Evolutionary conservation across 768 basidiomycete species (phyloP).

Genomic region (Suillus alpinus): DNA sequence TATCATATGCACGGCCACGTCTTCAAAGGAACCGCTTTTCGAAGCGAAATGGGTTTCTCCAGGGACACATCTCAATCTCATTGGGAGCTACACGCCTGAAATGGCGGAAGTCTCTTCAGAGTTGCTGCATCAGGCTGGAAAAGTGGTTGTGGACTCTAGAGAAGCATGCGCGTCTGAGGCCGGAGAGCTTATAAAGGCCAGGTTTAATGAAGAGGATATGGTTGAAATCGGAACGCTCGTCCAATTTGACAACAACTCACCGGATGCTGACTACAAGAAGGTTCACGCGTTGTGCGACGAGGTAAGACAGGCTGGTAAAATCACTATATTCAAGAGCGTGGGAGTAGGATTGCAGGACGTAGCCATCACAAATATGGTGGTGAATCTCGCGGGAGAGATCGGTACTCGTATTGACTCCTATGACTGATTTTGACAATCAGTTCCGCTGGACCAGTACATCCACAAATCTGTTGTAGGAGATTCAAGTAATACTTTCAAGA

Average conservation of each 20-base stretch:
- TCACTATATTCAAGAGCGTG: constrained; percentile 87
- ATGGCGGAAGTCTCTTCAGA: constrained; percentile 75
- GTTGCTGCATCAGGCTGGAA: constrained; percentile 53
- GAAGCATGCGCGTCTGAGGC: constrained; percentile 73
- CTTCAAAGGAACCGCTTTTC: constrained; percentile 69
- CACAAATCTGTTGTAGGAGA: too few relatives aligned
- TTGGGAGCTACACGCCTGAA: constrained; percentile 77
- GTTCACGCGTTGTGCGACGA: constrained; percentile 10
- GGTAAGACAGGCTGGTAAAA: constrained; percentile 34
- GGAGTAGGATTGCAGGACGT: constrained; percentile 88
- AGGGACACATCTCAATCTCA: constrained; percentile 68
- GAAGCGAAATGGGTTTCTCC: constrained; percentile 58
- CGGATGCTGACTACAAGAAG: constrained; percentile 10
- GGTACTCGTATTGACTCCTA: constrained; percentile 51
- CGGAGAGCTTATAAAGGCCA: constrained; percentile 73
- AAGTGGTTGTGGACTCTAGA: constrained; percentile 72
- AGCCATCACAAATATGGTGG: constrained; percentile 69
- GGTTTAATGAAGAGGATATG: constrained; percentile 37
- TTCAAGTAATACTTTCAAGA: neutral
- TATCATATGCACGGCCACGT: constrained; percentile 74
- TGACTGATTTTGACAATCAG: constrained; percentile 28
- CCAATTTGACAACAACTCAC: neutral
- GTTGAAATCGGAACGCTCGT: constrained; percentile 73
- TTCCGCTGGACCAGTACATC: neutral
- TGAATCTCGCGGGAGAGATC: constrained; percentile 55